Evolutionary conservation across 768 basidiomycete genomes (phyloP).

Genomic region (Mycena indigotica): DNA sequence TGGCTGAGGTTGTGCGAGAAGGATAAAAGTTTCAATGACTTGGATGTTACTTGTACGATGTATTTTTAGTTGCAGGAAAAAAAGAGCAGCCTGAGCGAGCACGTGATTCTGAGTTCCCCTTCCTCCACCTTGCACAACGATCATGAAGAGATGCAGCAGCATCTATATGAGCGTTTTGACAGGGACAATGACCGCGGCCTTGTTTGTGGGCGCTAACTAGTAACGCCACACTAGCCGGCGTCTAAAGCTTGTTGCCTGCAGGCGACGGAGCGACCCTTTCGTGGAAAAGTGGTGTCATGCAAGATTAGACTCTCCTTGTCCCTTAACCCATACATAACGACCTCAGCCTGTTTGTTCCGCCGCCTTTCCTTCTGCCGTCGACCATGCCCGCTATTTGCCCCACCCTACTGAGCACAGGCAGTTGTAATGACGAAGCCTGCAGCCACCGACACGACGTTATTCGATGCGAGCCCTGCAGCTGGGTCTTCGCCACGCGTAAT

Average conservation of each 20-base stretch:
- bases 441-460: constrained; percentile 37
- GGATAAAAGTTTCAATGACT: constrained; percentile 28
- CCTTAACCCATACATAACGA: no score
- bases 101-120: background rate
- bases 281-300: background rate
- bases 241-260: no score
- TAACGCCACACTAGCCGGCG: background rate
- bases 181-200: no score
- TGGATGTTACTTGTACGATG: background rate
- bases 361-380: background rate
- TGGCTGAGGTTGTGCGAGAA: constrained; percentile 66
- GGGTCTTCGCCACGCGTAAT: constrained; percentile 30
- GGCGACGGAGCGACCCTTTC: background rate
- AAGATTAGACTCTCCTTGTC: background rate
- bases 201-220: no score
- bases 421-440: constrained; percentile 38
- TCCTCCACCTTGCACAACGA: no score
- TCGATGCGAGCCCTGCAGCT: constrained; percentile 41
- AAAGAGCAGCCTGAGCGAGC: background rate
- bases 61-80: background rate
- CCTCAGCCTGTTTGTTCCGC: no score
- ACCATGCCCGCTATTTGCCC: constrained; percentile 33
- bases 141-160: no score
- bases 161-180: no score
- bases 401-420: constrained; percentile 35